Base-by-base conservation (phyloP, 805 yeast species). In the Millerago galiae region DNA sequence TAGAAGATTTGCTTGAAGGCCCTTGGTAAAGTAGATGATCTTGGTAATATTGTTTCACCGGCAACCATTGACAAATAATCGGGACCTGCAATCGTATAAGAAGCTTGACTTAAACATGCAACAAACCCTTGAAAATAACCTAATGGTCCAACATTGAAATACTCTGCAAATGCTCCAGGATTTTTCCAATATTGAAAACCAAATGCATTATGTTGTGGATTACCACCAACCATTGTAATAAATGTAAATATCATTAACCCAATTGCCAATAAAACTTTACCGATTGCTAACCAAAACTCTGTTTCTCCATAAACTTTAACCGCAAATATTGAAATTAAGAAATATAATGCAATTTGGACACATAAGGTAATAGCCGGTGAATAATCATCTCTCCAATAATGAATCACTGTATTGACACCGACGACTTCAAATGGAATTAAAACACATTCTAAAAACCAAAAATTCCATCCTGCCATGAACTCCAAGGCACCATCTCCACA, bases 41-140 rank as follows among this genome's bases (percentile, higher is more conserved):
- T 72, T 9, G 95, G 95, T 51, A 79, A 69, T 28, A 72, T 66
- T 3, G 86, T 78, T 59, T 88, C 95, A 37, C 95, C 88, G 3
- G 95, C 95, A 28, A 86, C 78, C 84, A 84, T 81, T 2, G 91
- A 74, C 29, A 88, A 75, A 53, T 84, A 83, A 61, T 88, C 96
- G 2, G 95, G 95, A 0, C 95, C 96, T 3, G 86, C 86, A 49
- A 84, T 79, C 12, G 93, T 83, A 59, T 82, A 87, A 25, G 83
- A 68, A 8, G 95, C 95, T 46, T 77, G 78, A 41, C 76, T 71
- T 36, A 85, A 60, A 47, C 90, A 82, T 0, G 80, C 72, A 52
- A 83, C 61, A 53, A 83, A 84, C 1, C 91, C 95, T 52, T 81
- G 75, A 52, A 83, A 81, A 45, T 81, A 65, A 18, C 91, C 93